Evolutionary conservation across 2,329 filamentous ascomycete species (phyloP), one percentile per base, ranked within the genome.

Genomic region (Beauveria medogensis): DNA sequence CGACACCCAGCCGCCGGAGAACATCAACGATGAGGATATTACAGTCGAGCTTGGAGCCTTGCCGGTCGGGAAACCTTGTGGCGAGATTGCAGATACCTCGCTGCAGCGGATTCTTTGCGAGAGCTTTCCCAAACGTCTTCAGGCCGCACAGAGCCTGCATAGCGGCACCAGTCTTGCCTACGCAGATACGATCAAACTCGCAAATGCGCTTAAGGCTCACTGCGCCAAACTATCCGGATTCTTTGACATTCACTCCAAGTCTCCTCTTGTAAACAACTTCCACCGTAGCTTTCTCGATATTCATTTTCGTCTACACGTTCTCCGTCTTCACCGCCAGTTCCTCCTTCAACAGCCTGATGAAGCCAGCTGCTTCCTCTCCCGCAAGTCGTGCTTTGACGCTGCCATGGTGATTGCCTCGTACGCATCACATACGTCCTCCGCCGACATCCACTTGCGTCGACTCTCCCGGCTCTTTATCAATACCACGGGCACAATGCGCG

Each of bases 271-370:
- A 6, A 53, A 6, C 40, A 28, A 26, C 24, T 61, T 61, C 26
- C 59, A 61, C 30, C 52, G 47, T 18, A n/a, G 44, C 43, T 44
- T 61, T 24, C 30, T 61, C 20, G 53, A 56, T 14, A 46, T 61
- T 5, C 53, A 55, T 16, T 26, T 56, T 12, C 59, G 53, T 7
- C 44, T 47, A 5, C 52, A 61, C 22, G 37, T 46, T 8, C 34
- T 61, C 22, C 44, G 44, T 20, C 34, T 61, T 12, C 59, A 61
- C 44, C 51, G 52, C 10, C 59, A 54, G 16, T 61, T 56, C 41
- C 50, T 56, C 6, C 30, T 55, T 1, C 52, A 55, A 22, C 24
- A 34, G 22, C 53, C 50, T n/a, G 34, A 51, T 44, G 59, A 61
- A 7, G 16, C 26, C 7, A 50, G 43, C 41, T 61, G 40, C 26